Conservation (phyloP, 495 filamentous ascomycete species). For the Evansstolkia leycettana region DNA sequence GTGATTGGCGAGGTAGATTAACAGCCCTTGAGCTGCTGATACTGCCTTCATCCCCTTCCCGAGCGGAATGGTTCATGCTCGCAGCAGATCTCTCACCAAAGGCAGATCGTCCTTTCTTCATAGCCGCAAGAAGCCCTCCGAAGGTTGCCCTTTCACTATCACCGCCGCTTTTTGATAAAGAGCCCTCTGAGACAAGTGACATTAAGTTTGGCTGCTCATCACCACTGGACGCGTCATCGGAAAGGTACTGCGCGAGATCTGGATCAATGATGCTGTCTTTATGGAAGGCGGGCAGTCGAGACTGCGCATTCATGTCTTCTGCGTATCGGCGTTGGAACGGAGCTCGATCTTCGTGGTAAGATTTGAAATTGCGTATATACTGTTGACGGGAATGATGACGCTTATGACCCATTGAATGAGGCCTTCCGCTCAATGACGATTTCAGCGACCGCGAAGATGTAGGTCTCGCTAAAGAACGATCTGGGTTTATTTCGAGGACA, state of each 20-base stretch:
- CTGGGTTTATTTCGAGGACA: constrained; percentile 79
- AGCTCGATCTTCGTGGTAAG: constrained; percentile 62
- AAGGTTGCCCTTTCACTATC: constrained; percentile 43
- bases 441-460: constrained; percentile 91
- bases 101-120: constrained; percentile 61
- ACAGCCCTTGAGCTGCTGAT: constrained; percentile 45
- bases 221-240: constrained; percentile 83
- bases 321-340: constrained; percentile 71
- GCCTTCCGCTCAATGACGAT: constrained; percentile 49
- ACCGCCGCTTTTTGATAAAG: constrained; percentile 32
- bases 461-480: constrained; percentile 61
- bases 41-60: constrained; percentile 48
- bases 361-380: constrained; percentile 44
- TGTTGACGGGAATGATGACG: constrained; percentile 82
- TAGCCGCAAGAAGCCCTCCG: constrained; percentile 44
- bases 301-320: constrained; percentile 50
- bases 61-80: constrained; percentile 47
- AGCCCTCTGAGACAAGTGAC: constrained; percentile 49
- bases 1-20: constrained; percentile 39
- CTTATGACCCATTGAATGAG: constrained; percentile 63
- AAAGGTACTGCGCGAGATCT: constrained; percentile 88
- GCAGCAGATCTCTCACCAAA: constrained; percentile 57
- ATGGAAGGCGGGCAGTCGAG: constrained; percentile 81
- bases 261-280: constrained; percentile 98
- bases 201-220: constrained; percentile 86